Evolutionary conservation across 2,329 filamentous ascomycete genomes (phyloP), one percentile per base, ranked within the genome.

Genomic region (Sphaerostilbella broomeana): DNA sequence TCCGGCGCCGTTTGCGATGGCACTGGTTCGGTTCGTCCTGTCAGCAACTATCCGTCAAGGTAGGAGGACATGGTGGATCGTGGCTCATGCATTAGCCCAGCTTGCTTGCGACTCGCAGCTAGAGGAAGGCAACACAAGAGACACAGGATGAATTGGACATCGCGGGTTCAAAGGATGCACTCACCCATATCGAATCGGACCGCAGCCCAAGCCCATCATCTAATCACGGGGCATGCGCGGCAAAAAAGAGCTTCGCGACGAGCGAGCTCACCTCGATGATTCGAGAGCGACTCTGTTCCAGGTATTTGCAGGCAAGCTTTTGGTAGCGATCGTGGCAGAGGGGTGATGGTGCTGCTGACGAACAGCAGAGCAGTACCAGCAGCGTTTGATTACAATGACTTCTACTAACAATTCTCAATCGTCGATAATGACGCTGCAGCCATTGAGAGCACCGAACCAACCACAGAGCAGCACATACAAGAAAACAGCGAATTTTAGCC

Each of bases 1-100:
- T 77, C 74, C 59, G 72, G 68, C 66, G 70, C 63, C 64, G 72
- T 67, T 68, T 77, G 73, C 60, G 73, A 75, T 67, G 72, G 70
- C 67, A 72, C 74, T 78, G 53, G 9, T 12, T 12, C 29, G 25
- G 38, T 38, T 38, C 41, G 38, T 16, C 20, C 28, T 6, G 41
- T 50, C 45, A 47, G 45, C 43, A 38, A 41, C 30, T 27, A 25
- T 15, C 28, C 33, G 25, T 35, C 13, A 30, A 13, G 31, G 36
- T 19, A 16, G 28, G n/a, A 39, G 27, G 35, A 35, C 22, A 25
- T 21, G 19, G 22, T 22, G 22, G 29, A 27, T 35, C 27, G 33
- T 20, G 16, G 12, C 21, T 19, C 28, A 38, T 15, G 29, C 30
- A 19, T 17, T 11, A 21, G 20, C 25, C 12, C 13, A 24, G 13